Conservation (phyloP, 768 basidiomycete genomes). For the Tricholoma bakamatsutake region DNA sequence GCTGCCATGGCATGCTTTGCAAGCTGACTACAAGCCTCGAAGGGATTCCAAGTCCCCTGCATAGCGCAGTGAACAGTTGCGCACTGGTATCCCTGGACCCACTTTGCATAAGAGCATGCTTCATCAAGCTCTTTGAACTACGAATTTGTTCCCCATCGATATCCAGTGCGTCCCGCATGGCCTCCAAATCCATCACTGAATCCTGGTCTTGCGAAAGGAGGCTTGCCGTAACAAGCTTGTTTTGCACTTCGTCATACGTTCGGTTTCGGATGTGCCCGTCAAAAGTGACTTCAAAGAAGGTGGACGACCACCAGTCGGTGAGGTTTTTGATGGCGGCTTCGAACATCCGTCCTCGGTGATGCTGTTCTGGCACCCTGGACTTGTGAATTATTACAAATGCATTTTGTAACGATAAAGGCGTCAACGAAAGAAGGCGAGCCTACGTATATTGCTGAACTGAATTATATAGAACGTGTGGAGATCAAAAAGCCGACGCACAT, state of each 20-base stretch:
- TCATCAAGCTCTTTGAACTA: conserved; percentile 85
- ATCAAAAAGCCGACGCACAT: conserved; percentile 46
- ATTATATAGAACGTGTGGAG: not conserved
- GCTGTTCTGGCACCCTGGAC: conserved; percentile 71
- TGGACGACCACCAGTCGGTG: conserved; percentile 76
- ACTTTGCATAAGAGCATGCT: conserved; percentile 73
- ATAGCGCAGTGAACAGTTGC: conserved; percentile 87
- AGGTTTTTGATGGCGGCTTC: conserved; percentile 74
- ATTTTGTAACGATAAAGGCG: conserved; percentile 75
- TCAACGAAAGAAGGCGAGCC: conserved; percentile 86
- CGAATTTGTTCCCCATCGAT: conserved; percentile 66
- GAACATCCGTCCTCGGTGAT: conserved; percentile 82
- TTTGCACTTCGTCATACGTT: conserved; percentile 71
- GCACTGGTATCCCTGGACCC: conserved; percentile 86
- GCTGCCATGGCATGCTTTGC: conserved; percentile 90
- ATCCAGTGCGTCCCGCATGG: conserved; percentile 39
- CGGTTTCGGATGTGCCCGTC: conserved; percentile 68
- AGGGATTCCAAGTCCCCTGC: conserved; percentile 81
- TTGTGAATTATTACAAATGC: conserved; percentile 80
- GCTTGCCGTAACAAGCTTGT: conserved; percentile 29
- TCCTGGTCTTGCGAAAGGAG: conserved; percentile 22
- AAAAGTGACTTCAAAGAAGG: conserved; percentile 59
- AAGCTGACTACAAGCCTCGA: conserved; percentile 84
- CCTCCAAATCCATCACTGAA: conserved; percentile 33
- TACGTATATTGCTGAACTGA: conserved; percentile 23